Conservation (phyloP, 768 basidiomycete species). For the Boletus edulis region DNA sequence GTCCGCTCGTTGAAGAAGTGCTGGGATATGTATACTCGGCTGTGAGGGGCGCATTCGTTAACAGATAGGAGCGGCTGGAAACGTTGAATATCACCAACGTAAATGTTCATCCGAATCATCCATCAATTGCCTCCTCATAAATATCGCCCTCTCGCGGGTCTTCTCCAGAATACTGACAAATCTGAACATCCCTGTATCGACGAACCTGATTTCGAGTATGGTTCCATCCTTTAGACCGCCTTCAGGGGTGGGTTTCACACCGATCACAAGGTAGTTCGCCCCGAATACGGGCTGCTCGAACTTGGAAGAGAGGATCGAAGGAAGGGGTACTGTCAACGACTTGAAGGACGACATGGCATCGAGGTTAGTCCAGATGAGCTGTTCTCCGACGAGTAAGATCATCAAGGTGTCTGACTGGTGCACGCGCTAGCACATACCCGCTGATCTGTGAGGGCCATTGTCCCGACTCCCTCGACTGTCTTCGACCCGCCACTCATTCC, state of each 20-base stretch:
- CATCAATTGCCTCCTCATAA: conserved; percentile 60
- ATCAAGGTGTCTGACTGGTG: background rate
- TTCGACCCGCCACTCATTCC: conserved; percentile 55
- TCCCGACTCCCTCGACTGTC: conserved; percentile 59
- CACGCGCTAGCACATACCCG: conserved; percentile 45
- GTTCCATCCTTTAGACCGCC: conserved; percentile 70
- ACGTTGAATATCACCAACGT: conserved; percentile 22
- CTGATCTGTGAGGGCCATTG: conserved; percentile 66
- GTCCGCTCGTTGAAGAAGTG: conserved; percentile 14
- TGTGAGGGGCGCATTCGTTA: conserved; percentile 6
- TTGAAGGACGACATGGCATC: conserved; percentile 35
- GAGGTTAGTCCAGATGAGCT: conserved; percentile 64
- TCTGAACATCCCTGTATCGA: conserved; percentile 66
- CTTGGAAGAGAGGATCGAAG: conserved; percentile 60
- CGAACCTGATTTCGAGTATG: conserved; percentile 63
- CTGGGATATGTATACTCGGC: conserved; percentile 31
- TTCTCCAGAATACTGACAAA: conserved; percentile 75
- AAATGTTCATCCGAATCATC: conserved; percentile 31
- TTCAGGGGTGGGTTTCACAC: conserved; percentile 61
- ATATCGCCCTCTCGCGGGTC: conserved; percentile 70
- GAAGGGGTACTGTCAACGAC: conserved; percentile 55
- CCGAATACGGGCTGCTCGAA: conserved; percentile 78
- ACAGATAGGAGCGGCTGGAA: background rate
- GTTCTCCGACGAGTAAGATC: conserved; percentile 7
- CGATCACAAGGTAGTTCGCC: conserved; percentile 63